These are phyloP conservation scores for Porcisia hertigi DNA, from an alignment of 208 protist species.

Conservation along the genomic window DNA sequence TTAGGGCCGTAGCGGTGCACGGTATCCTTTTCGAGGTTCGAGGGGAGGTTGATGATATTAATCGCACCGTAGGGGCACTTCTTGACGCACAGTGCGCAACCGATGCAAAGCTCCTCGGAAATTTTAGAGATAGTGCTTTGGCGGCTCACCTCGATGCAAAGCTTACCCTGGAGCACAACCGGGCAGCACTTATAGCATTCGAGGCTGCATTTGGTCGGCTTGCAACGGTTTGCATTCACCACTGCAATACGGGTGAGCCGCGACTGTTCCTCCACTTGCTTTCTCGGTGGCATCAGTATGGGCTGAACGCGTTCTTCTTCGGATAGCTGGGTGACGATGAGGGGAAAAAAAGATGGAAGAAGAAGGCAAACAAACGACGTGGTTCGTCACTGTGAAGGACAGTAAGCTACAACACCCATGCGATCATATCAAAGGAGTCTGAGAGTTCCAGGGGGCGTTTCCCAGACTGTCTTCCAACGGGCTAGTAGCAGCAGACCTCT, in stretches of 20 bases:
- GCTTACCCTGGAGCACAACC: slow-evolving; percentile 97
- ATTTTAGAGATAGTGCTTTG: slow-evolving; percentile 95
- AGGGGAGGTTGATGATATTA: slow-evolving; percentile 99
- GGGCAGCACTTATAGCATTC: slow-evolving; percentile 99
- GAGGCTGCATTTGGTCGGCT: slow-evolving; percentile 98
- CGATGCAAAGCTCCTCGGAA: slow-evolving; percentile 99
- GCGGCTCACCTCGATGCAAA: slow-evolving; percentile 99
- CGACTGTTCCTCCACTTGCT: slow-evolving; percentile 85
- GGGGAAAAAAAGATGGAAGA: neutral
- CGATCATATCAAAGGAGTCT: neutral
- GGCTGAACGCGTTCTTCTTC: neutral
- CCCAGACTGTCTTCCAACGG: neutral
- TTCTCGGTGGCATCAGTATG: slow-evolving; percentile 67
- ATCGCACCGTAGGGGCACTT: slow-evolving; percentile 99
- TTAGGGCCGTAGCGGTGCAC: slow-evolving; percentile 99
- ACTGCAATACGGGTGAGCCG: slow-evolving; percentile 99
- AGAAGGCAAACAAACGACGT: neutral
- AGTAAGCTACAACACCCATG: neutral
- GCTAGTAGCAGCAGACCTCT: neutral
- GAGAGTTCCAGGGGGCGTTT: neutral
- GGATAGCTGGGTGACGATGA: neutral
- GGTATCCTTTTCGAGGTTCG: slow-evolving; percentile 96
- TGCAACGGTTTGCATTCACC: slow-evolving; percentile 98
- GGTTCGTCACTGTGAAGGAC: neutral
- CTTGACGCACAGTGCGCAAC: slow-evolving; percentile 99